phyloP scores from a whole-genome alignment of 2,329 filamentous ascomycete genomes.

The Alternaria longipes region DNA sequence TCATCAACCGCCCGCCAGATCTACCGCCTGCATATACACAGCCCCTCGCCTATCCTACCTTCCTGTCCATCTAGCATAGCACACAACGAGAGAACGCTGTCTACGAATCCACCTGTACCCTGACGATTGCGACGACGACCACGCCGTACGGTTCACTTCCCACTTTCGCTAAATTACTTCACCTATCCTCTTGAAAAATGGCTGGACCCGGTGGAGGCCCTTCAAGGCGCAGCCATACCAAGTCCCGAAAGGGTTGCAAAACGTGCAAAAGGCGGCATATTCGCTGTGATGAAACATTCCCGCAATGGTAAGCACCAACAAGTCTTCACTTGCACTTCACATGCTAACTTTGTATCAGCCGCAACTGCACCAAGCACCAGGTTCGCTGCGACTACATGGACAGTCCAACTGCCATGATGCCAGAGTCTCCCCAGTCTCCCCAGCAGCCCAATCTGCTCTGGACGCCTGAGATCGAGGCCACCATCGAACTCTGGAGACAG shows the following conservation, averaged over 20 bases:
- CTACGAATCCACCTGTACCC: conserved; percentile 21
- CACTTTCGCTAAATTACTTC: conserved; percentile 25
- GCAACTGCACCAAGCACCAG: conserved; percentile 99
- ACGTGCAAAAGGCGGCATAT: conserved; percentile 98
- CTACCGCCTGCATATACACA: conserved; percentile 47
- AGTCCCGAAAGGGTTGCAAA: conserved; percentile 97
- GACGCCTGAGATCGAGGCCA: conserved; percentile 83
- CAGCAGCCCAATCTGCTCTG: conserved; percentile 75
- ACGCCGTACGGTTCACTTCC: conserved; percentile 22
- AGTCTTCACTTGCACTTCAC: background rate
- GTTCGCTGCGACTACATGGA: conserved; percentile 99
- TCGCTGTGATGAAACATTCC: conserved; percentile 95
- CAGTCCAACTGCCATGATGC: conserved; percentile 71
- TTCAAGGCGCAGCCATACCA: conserved; percentile 91
- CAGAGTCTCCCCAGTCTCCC: conserved; percentile 61
- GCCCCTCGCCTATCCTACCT: conserved; percentile 40
- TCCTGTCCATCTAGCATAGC: conserved; percentile 22
- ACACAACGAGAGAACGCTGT: conserved; percentile 17
- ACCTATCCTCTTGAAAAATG: conserved; percentile 63
- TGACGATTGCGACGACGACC: conserved; percentile 23
- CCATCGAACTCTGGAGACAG: conserved; percentile 82
- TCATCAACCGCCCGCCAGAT: conserved; percentile 43
- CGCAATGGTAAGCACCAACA: conserved; percentile 79
- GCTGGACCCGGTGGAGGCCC: conserved; percentile 94
- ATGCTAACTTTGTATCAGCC: conserved; percentile 63